Base-by-base conservation (phyloP, 495 filamentous ascomycete genomes). In the Coniosporium apollinis region DNA sequence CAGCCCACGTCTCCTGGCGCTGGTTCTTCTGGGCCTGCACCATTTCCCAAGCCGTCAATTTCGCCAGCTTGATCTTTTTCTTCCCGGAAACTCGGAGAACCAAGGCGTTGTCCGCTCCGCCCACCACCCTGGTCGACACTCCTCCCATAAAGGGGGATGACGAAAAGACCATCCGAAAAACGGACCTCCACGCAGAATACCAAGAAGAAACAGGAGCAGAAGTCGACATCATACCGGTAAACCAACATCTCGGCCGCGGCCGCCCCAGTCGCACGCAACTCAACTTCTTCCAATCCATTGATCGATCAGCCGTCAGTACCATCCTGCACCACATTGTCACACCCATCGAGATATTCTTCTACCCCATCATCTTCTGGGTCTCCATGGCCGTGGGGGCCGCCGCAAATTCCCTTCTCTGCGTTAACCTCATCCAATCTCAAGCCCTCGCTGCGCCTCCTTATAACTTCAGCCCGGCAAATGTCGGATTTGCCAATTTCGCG, bases 81-180 rank as follows among this genome's bases (percentile, higher is more conserved):
- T 70, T 72, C 46, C 70, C 69, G 1, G 73, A 76, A 44, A 68
- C 69, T 0, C 65, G 65, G 29, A 76, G n/a, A n/a, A n/a, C n/a
- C n/a, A n/a, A n/a, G n/a, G n/a, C n/a, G n/a, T n/a, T n/a, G n/a
- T n/a, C n/a, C n/a, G n/a, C 22, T 4, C 38, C 20, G 13, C 36
- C 43, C 24, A 38, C 31, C 30, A 30, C 30, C 10, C 30, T 34
- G n/a, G n/a, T n/a, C n/a, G n/a, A n/a, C n/a, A n/a, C n/a, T n/a
- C n/a, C n/a, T n/a, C n/a, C n/a, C n/a, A n/a, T n/a, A n/a, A n/a
- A n/a, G n/a, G n/a, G n/a, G n/a, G n/a, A n/a, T n/a, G n/a, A n/a
- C n/a, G n/a, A n/a, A n/a, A n/a, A n/a, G n/a, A n/a, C n/a, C n/a
- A n/a, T n/a, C n/a, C n/a, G n/a, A n/a, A n/a, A n/a, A n/a, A n/a